These are phyloP conservation scores for Fusarium phyllophilum DNA, from an alignment of 2,329 filamentous ascomycete genomes.

Conservation along the genomic window DNA sequence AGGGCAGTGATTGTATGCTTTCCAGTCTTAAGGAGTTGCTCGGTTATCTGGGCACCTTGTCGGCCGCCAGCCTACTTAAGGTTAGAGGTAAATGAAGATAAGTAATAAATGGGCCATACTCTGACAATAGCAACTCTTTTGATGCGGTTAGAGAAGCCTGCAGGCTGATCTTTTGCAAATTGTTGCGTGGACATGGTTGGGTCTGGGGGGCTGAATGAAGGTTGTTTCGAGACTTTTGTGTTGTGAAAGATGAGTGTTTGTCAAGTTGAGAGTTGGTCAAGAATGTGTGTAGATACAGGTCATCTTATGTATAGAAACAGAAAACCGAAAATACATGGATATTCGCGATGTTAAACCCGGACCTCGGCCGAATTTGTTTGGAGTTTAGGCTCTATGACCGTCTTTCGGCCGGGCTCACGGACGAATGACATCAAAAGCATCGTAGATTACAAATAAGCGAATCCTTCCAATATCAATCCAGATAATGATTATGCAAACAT, in stretches of 20 bases:
- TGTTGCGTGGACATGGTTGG: background rate
- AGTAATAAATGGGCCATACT: constrained; percentile 44
- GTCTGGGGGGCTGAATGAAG: too few relatives aligned
- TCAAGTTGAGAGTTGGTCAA: rapidly evolving
- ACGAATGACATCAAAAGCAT: background rate
- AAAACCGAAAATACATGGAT: background rate
- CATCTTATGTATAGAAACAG: background rate
- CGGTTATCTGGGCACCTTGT: constrained; percentile 48
- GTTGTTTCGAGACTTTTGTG: background rate
- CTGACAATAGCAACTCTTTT: constrained; percentile 54
- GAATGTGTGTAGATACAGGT: rapidly evolving
- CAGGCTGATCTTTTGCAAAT: constrained; percentile 8
- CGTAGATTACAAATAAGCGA: background rate
- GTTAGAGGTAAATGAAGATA: rapidly evolving
- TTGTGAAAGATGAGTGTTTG: rapidly evolving
- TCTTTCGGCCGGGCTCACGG: background rate
- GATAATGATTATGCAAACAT: background rate
- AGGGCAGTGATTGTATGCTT: constrained; percentile 62
- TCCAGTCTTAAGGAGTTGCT: constrained; percentile 56
- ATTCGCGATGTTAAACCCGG: background rate
- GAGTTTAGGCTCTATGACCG: background rate
- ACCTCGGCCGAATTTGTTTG: constrained; percentile 7
- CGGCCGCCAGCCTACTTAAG: constrained; percentile 49
- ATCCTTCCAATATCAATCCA: background rate
- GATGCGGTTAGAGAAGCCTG: constrained; percentile 7